A percentile compares a stretch with the other conserved stretches of the same genome.
phyloP scores from a whole-genome alignment of 2,329 filamentous ascomycete genomes.

The Raffaelea albimanens region DNA sequence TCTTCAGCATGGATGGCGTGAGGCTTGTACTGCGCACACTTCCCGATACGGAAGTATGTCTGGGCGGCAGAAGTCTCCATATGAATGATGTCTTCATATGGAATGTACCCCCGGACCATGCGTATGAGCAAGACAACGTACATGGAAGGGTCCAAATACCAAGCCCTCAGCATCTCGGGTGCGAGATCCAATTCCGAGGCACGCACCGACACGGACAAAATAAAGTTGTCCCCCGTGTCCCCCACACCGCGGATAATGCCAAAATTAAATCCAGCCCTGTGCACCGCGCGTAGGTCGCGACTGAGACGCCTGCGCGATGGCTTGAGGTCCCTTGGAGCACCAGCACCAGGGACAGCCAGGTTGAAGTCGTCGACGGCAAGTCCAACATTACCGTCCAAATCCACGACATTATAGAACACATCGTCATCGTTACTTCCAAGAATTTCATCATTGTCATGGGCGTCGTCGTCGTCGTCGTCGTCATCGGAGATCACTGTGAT shows the following conservation, averaged over 20 bases:
- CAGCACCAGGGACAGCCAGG: too few species aligned
- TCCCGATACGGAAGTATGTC: constrained; percentile 56
- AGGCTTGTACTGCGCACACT: constrained; percentile 66
- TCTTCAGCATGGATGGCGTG: constrained; percentile 30
- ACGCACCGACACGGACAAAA: constrained; percentile 59
- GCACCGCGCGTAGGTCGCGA: constrained; percentile 51
- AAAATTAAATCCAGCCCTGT: constrained; percentile 59
- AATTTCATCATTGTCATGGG: constrained; percentile 19
- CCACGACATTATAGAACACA: constrained; percentile 1
- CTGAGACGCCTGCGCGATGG: constrained; percentile 26
- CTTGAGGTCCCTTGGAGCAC: not conserved
- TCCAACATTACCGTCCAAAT: too few species aligned
- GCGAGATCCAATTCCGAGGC: constrained; percentile 64
- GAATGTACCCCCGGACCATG: constrained; percentile 50
- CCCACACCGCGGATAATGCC: constrained; percentile 47
- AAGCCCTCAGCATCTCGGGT: constrained; percentile 65
- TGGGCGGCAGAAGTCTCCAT: constrained; percentile 9
- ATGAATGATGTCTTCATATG: constrained; percentile 42
- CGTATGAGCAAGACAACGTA: constrained; percentile 67
- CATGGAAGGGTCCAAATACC: constrained; percentile 57
- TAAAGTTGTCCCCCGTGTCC: constrained; percentile 28
- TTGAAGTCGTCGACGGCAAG: too few species aligned
- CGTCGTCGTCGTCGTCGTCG: constrained; percentile 17
- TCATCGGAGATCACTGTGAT: constrained; percentile 5
- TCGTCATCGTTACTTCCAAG: constrained; percentile 10